phyloP scores from a whole-genome alignment of 768 basidiomycete species.

The Leucogyrophana mollusca region DNA sequence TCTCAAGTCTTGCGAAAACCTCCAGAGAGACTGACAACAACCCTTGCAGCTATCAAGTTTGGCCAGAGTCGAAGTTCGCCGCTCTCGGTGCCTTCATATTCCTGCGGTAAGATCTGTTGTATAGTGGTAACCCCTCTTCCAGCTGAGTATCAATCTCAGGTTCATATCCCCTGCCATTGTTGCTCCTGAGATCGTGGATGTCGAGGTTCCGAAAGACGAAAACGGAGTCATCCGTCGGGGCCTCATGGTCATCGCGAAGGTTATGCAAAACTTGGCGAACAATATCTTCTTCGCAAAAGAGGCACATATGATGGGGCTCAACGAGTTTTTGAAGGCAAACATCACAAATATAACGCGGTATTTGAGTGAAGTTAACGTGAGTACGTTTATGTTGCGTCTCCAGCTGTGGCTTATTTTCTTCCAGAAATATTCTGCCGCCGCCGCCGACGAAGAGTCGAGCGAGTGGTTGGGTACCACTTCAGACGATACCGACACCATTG shows the following conservation, averaged over 20 bases:
- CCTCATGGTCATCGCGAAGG: constrained; percentile 84
- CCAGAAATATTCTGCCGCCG: constrained; percentile 43
- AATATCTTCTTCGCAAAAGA: constrained; percentile 94
- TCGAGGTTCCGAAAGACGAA: constrained; percentile 70
- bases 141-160: constrained; percentile 35
- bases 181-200: constrained; percentile 79
- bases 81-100: constrained; percentile 92
- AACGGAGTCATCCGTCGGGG: constrained; percentile 65
- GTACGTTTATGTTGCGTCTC: constrained; percentile 14
- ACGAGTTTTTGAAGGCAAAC: constrained; percentile 69
- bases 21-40: constrained; percentile 9
- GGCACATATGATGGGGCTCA: constrained; percentile 78
- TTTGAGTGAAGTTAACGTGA: constrained; percentile 71
- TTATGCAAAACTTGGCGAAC: constrained; percentile 92
- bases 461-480: constrained; percentile 76
- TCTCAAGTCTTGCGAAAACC: constrained; percentile 10
- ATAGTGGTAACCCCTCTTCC: background rate
- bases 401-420: constrained; percentile 2
- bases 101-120: constrained; percentile 54
- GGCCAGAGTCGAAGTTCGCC: constrained; percentile 79
- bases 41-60: constrained; percentile 51
- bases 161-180: constrained; percentile 93
- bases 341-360: constrained; percentile 75
- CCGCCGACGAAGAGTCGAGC: constrained; percentile 60
- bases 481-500: constrained; percentile 81